Conservation (phyloP, 495 filamentous ascomycete genomes). For the Chaetomidium leptoderma region DNA sequence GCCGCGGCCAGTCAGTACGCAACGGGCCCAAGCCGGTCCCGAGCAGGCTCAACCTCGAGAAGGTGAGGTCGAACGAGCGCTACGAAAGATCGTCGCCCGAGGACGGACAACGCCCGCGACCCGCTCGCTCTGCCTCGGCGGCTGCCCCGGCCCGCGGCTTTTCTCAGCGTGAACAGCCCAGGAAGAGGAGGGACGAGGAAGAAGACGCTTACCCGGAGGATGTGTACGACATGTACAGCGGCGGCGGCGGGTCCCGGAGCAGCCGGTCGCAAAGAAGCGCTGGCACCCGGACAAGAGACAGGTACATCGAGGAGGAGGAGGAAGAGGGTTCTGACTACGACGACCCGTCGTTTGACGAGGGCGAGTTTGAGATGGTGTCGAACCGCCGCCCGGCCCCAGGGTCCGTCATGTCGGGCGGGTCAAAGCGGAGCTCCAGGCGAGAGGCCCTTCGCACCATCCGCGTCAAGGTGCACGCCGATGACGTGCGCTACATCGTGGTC, state of each 20-base stretch:
- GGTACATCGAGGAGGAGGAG: slow-evolving; percentile 70
- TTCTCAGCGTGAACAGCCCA: slow-evolving; percentile 37
- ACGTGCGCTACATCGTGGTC: slow-evolving; percentile 93
- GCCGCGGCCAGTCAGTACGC: slow-evolving; percentile 51
- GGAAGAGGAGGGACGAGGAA: slow-evolving; percentile 47
- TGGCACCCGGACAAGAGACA: slow-evolving; percentile 41
- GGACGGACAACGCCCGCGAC: slow-evolving; percentile 37
- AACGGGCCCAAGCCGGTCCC: slow-evolving; percentile 52
- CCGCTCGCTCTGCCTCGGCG: slow-evolving; percentile 36
- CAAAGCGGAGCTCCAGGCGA: slow-evolving; percentile 39
- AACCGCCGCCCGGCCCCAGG: slow-evolving; percentile 38
- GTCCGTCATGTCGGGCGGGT: slow-evolving; percentile 35
- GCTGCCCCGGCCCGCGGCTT: slow-evolving; percentile 47
- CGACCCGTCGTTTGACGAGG: slow-evolving; percentile 63
- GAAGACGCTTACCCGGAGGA: slow-evolving; percentile 63
- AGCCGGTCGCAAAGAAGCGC: slow-evolving; percentile 31
- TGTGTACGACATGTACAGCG: slow-evolving; percentile 64
- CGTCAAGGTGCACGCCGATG: slow-evolving; percentile 85
- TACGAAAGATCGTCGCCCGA: slow-evolving; percentile 50
- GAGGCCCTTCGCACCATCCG: slow-evolving; percentile 60
- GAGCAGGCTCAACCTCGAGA: slow-evolving; percentile 52
- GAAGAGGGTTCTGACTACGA: slow-evolving; percentile 69
- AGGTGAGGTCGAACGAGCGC: slow-evolving; percentile 40
- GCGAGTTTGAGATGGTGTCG: slow-evolving; percentile 79
- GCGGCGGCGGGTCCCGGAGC: slow-evolving; percentile 34